Evolutionary conservation across 148 eudicot genomes (phyloP).

Genomic region (Cornus suecica): DNA sequence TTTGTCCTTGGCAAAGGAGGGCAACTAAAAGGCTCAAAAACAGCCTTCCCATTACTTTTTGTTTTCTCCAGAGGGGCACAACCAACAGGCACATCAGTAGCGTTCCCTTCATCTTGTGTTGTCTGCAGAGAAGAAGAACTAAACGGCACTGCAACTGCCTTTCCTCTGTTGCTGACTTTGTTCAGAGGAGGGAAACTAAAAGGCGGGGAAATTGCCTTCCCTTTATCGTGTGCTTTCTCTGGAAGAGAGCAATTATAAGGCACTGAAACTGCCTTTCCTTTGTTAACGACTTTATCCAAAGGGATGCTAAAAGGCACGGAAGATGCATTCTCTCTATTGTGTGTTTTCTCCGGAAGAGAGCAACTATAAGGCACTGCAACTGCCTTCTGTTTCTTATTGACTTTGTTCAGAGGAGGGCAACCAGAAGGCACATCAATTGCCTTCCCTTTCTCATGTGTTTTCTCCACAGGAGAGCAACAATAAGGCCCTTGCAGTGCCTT

Average conservation of each 20-base stretch:
- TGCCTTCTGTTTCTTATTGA: background rate
- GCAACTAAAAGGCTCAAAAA: slow-evolving; percentile 20
- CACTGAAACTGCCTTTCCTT: background rate
- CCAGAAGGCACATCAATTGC: slow-evolving; percentile 2
- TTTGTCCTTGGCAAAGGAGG: slow-evolving; percentile 24
- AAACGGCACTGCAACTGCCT: slow-evolving; percentile 7
- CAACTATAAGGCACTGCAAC: slow-evolving; percentile 4
- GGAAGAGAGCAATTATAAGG: slow-evolving; percentile 1
- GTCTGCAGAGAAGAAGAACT: background rate
- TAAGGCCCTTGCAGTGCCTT: too few species aligned
- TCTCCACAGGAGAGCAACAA: background rate
- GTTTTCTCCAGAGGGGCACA: background rate
- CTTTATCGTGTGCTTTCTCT: slow-evolving; percentile 18
- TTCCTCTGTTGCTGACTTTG: background rate
- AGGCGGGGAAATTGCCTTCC: slow-evolving; percentile 5
- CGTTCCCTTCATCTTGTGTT: slow-evolving; percentile 4
- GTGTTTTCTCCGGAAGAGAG: slow-evolving; percentile 10
- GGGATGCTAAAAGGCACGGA: background rate
- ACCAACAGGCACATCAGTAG: background rate
- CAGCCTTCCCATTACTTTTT: slow-evolving; percentile 17
- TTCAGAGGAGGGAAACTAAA: background rate
- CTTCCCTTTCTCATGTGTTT: background rate
- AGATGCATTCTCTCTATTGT: slow-evolving; percentile 12
- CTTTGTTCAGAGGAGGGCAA: background rate
- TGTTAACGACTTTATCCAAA: background rate